Conservation (phyloP, 495 filamentous ascomycete genomes). For the Astrothelium macrocarpum region DNA sequence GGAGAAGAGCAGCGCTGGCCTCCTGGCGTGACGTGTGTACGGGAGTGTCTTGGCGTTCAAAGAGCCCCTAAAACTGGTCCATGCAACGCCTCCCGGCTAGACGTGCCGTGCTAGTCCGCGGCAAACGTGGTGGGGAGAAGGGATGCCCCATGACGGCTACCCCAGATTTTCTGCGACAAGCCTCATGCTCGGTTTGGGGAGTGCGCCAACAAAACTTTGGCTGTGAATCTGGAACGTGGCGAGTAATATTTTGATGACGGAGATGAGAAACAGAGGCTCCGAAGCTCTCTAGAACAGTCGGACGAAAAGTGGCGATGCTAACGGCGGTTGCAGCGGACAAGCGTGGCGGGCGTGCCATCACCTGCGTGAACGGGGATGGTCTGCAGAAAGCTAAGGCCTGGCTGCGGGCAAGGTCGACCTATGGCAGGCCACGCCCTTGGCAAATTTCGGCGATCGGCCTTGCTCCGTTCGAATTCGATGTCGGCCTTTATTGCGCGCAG, state of each 20-base stretch:
- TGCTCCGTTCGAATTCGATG: not conserved
- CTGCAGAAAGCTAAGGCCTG: not conserved
- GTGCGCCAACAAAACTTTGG: not conserved
- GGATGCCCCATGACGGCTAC: not conserved
- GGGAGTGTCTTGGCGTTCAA: not conserved
- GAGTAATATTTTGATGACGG: not conserved
- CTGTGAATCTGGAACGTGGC: not conserved
- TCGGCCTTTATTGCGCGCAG: not conserved
- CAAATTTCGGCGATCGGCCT: slow-evolving; percentile 6
- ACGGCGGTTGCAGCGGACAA: slow-evolving; percentile 5
- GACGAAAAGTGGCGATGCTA: not conserved
- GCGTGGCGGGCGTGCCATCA: slow-evolving; percentile 1
- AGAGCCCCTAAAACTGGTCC: not conserved
- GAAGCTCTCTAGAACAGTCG: not conserved
- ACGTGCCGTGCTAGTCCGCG: slow-evolving; percentile 5
- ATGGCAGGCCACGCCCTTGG: not conserved
- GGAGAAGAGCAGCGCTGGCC: not conserved
- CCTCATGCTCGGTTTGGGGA: not conserved
- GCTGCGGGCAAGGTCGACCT: not conserved
- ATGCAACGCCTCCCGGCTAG: slow-evolving; percentile 5
- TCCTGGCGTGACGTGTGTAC: not conserved
- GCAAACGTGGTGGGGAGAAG: not conserved
- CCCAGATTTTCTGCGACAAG: not conserved
- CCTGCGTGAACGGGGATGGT: slow-evolving; percentile 4
- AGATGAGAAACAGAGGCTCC: not conserved